These are phyloP conservation scores for Inosperma sp. DNA, from an alignment of 768 basidiomycete species.

Conservation along the genomic window DNA sequence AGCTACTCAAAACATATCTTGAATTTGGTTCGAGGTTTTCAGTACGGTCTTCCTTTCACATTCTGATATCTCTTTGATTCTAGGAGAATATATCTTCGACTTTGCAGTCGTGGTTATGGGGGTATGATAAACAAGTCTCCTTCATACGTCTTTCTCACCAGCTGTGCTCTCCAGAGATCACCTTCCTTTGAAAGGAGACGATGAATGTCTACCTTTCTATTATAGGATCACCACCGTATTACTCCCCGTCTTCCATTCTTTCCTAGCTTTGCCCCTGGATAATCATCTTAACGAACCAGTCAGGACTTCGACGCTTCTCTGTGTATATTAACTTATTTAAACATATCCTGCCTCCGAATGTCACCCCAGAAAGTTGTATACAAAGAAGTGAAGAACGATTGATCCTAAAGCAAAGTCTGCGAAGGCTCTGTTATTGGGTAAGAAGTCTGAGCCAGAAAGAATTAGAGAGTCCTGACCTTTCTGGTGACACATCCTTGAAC, in stretches of 20 bases:
- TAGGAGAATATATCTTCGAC: slow-evolving; percentile 84
- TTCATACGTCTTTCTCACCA: not conserved
- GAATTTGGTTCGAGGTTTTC: slow-evolving; percentile 56
- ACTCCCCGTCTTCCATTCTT: not conserved
- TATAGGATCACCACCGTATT: not conserved
- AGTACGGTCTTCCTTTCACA: not conserved
- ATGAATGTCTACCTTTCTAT: not conserved
- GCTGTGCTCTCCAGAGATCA: slow-evolving; percentile 12
- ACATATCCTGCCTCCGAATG: not conserved
- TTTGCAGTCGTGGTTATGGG: slow-evolving; percentile 82
- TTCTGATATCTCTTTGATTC: slow-evolving; percentile 4
- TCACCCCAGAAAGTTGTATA: slow-evolving; percentile 96
- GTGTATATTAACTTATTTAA: not conserved
- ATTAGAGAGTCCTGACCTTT: slow-evolving; percentile 56
- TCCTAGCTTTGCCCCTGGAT: not conserved
- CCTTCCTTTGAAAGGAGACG: slow-evolving; percentile 64
- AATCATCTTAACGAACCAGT: not conserved
- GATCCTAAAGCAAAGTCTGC: slow-evolving; percentile 96
- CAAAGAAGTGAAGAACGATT: slow-evolving; percentile 95
- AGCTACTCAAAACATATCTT: slow-evolving; percentile 70
- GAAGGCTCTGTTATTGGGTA: slow-evolving; percentile 66
- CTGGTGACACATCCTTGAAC: slow-evolving; percentile 91
- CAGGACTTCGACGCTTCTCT: not conserved
- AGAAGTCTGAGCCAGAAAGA: not conserved
- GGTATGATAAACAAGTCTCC: slow-evolving; percentile 40